Percentiles rank a stretch among this genome's conserved stretches.
These are phyloP conservation scores for Tripterygium wilfordii DNA, from an alignment of 177 flowering plant genomes.

Conservation along the genomic window DNA sequence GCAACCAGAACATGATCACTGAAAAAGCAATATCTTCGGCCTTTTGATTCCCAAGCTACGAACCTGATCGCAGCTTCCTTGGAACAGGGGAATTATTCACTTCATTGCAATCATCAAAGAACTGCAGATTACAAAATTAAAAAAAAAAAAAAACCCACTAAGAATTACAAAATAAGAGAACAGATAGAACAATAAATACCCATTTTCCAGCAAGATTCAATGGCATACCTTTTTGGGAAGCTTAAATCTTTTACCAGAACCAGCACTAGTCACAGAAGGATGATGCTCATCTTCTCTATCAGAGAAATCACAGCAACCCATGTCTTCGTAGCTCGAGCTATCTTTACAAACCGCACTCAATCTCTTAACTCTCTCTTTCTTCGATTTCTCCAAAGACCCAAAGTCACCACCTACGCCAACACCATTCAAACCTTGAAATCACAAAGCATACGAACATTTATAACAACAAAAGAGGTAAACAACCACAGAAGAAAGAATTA, in stretches of 20 bases:
- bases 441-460: neutral
- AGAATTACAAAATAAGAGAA: conserved; percentile 1
- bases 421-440: conserved; percentile 13
- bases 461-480: neutral
- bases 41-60: conserved; percentile 9
- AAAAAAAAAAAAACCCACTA: neutral
- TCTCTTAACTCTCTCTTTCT: conserved; percentile 28
- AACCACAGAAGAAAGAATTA: neutral
- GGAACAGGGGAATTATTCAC: conserved; percentile 63
- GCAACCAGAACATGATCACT: neutral
- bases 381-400: conserved; percentile 26
- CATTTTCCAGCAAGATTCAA: neutral
- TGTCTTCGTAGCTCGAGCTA: conserved; percentile 25
- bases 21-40: neutral
- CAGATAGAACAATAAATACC: neutral
- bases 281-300: conserved; percentile 34
- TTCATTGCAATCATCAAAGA: conserved; percentile 32
- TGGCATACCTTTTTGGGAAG: conserved; percentile 40
- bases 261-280: conserved; percentile 3
- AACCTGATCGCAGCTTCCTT: conserved; percentile 74
- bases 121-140: conserved; percentile 27
- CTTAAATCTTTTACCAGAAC: conserved; percentile 33
- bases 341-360: conserved; percentile 18
- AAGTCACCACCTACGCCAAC: conserved; percentile 15
- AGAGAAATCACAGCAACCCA: conserved; percentile 34